Evolutionary conservation across 768 basidiomycete genomes (phyloP), one percentile per base, ranked within the genome.

Genomic region (Leccinum uliginosum): DNA sequence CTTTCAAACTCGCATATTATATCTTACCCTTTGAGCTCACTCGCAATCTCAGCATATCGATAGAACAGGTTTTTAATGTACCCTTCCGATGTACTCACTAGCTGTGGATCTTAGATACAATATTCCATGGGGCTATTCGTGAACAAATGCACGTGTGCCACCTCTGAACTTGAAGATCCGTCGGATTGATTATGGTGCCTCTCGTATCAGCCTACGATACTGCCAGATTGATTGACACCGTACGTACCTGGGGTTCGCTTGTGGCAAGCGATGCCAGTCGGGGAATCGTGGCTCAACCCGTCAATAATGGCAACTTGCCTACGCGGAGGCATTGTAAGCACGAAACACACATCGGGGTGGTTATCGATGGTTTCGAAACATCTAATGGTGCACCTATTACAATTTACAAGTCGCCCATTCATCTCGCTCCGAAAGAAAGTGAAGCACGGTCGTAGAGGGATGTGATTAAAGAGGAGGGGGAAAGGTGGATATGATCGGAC

Each of bases 51-150:
- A 49, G 58, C 67, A 67, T 67, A 52, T 51, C 62, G 68, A 35
- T 67, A 70, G 67, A 67, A 58, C 66, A 57, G 27, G 57, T 29
- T 47, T 59, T 67, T 60, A 67, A 61, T 65, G 64, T 61, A 65
- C 53, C 35, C 19, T 54, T 67, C 56, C 53, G 55, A 17, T 70
- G 66, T 69, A 70, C 60, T 60, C 62, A 55, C 34, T 64, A 64
- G 56, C 54, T 57, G 43, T 50, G 57, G 57, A 59, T 57, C 57
- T 48, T 56, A 61, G 56, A 58, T 68, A 65, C 45, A 46, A 46
- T 46, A 46, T 47, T 58, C 52, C 43, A 49, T 57, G 34, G 55
- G 57, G 57, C 17, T 67, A 64, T 67, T 69, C 12, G 45, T 17
- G 34, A 38, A 53, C 35, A 34, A 35, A 6, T 19, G 1, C 21